Evolutionary conservation across 352 stramenopile genomes (phyloP), one percentile per base, ranked within the genome.

Genomic region (Elongisporangium undulatum): DNA sequence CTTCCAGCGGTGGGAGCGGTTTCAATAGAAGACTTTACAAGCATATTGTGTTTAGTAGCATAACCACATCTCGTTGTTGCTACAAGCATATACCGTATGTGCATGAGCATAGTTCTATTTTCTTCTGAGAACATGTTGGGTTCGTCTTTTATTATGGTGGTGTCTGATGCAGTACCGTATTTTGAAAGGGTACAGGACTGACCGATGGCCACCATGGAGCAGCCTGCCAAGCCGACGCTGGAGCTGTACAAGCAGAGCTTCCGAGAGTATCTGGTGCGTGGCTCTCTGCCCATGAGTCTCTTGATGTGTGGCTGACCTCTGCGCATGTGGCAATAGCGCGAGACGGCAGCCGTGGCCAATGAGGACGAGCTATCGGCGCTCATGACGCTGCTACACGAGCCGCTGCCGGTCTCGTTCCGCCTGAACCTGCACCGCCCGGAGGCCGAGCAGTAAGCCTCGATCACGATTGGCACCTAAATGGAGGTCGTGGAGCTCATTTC

Each of bases 221-320:
- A 51, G 58, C 71, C 67, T 55, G 24, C 74, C 24, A 89, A 85
- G 65, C 67, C 79, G 45, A 69, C 81, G 20, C 68, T 92, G 15
- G 83, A 85, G 58, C 69, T 89, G 48, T 93, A 81, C 77, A 92
- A 93, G 68, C 75, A 87, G 59, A 91, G 81, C 63, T 93, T 95
- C 72, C 81, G 79, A 64, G 85, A 95, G 67, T 95, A 77, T 48
- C 49, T 83, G 64, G 68, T 80, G 59, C 13, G 34, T 45, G 34
- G 34, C 13, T 45, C n/a, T 19, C 6, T 21, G 19, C 15, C 16
- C 15, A 10, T 19, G 23, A 19, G 2, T 53, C 8, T 56, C 1
- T 34, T 7, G 10, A 29, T 53, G 21, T 2, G 1, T 45, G 10
- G 9, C 34, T 45, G 7, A 45, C 34, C 10, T 45, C 34, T 21